Conservation (phyloP, 768 basidiomycete genomes). For the Lentinula edodes region DNA sequence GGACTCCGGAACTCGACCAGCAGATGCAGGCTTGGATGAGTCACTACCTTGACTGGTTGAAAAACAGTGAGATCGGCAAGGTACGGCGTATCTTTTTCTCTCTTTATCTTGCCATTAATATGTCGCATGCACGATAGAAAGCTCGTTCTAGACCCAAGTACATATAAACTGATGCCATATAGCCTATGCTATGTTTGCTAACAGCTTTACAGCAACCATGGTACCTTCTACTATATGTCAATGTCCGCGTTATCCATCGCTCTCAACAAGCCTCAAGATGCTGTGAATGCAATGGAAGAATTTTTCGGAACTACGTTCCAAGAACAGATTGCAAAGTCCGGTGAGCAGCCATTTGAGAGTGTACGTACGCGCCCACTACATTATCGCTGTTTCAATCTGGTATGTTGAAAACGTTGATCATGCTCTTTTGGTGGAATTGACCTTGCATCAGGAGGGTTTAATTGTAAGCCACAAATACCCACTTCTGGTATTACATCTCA, state of each 20-base stretch:
- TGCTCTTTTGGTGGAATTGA: background rate
- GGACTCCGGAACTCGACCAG: constrained; percentile 33
- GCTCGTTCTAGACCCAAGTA: constrained; percentile 44
- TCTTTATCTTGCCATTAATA: background rate
- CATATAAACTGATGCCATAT: constrained; percentile 7
- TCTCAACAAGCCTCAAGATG: constrained; percentile 35
- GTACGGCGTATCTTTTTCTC: background rate
- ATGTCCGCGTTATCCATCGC: constrained; percentile 19
- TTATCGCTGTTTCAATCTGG: constrained; percentile 52
- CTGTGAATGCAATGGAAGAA: constrained; percentile 26
- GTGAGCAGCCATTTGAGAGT: constrained; percentile 56
- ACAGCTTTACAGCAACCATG: constrained; percentile 41
- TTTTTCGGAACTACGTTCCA: constrained; percentile 38
- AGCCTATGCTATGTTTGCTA: background rate
- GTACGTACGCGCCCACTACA: constrained; percentile 50
- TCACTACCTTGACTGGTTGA: constrained; percentile 40
- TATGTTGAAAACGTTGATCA: background rate
- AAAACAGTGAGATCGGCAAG: constrained; percentile 35
- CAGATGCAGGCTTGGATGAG: constrained; percentile 38
- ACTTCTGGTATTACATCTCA: background rate
- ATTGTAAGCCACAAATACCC: constrained; percentile 31
- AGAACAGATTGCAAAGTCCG: constrained; percentile 44
- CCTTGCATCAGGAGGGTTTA: constrained; percentile 34
- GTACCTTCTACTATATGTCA: constrained; percentile 43
- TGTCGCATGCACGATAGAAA: background rate